Conservation (phyloP, 305 asterid genomes). For the Vinca major region DNA sequence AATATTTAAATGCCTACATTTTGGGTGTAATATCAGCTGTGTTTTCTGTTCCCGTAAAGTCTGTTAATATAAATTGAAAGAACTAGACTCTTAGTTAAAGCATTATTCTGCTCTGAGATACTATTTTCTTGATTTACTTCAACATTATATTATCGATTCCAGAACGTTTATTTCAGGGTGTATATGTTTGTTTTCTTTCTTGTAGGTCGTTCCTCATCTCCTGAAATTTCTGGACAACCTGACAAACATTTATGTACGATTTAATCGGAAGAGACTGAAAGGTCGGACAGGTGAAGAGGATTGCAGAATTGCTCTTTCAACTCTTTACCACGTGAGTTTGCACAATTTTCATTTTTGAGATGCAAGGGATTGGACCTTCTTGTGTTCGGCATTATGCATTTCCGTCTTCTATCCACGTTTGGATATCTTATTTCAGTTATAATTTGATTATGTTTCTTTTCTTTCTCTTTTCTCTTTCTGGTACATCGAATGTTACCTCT, state of each 20-base stretch:
- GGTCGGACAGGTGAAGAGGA: conserved; percentile 91
- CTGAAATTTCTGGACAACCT: conserved; percentile 76
- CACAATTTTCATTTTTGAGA: conserved; percentile 1
- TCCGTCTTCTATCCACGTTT: neutral
- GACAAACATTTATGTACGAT: conserved; percentile 87
- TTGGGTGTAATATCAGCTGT: neutral
- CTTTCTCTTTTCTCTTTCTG: neutral
- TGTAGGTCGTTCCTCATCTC: conserved; percentile 73
- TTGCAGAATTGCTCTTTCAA: conserved; percentile 86
- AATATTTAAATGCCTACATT: neutral
- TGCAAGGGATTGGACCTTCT: neutral
- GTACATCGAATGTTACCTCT: neutral
- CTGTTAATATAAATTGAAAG: neutral
- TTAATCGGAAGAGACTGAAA: conserved; percentile 85
- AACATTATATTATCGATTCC: neutral
- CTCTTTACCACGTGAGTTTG: conserved; percentile 58
- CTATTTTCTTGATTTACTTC: neutral
- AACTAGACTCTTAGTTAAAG: neutral
- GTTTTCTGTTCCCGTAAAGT: neutral
- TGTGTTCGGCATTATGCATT: neutral
- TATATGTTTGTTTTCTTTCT: conserved; percentile 3
- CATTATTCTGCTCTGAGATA: neutral
- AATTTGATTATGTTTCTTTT: neutral
- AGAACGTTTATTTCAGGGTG: neutral
- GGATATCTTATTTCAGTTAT: neutral